Evolutionary conservation across 768 basidiomycete genomes (phyloP).

Genomic region (Xanthoconium purpureum): DNA sequence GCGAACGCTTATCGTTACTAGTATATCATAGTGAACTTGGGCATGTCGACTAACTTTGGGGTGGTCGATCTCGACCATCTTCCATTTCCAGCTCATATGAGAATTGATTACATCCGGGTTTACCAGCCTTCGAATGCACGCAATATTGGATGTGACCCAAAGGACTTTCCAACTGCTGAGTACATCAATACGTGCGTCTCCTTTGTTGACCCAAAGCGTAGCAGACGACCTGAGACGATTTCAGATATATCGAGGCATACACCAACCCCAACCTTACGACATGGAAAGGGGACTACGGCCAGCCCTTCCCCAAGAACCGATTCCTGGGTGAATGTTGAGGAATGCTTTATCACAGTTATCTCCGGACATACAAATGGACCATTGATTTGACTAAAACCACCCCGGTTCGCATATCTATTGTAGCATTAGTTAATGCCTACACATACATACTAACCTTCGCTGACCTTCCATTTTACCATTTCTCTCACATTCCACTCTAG

Average conservation of each 20-base stretch:
- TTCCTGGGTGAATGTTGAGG: conserved; percentile 42
- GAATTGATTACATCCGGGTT: conserved; percentile 60
- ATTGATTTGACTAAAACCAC: not conserved
- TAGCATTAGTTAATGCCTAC: not conserved
- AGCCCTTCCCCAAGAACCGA: conserved; percentile 50
- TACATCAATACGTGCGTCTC: conserved; percentile 62
- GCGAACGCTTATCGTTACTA: conserved; percentile 18
- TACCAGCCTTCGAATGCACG: conserved; percentile 63
- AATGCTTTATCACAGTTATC: not conserved
- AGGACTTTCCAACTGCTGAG: conserved; percentile 59
- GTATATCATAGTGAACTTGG: conserved; percentile 57
- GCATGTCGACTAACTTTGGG: conserved; percentile 61
- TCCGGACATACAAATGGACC: not conserved
- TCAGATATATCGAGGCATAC: conserved; percentile 66
- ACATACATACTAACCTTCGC: not conserved
- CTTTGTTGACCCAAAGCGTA: not conserved
- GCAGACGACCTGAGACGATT: not conserved
- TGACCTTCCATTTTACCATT: not conserved
- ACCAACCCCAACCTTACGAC: conserved; percentile 52
- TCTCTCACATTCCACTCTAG: not conserved
- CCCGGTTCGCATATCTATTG: not conserved
- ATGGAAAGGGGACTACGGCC: conserved; percentile 43
- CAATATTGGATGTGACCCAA: conserved; percentile 73
- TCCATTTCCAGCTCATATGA: conserved; percentile 48
- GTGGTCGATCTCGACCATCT: conserved; percentile 51